These are phyloP conservation scores for Gastroboletus turbinatus DNA, from an alignment of 1,284 basidiomycete species.

Conservation along the genomic window DNA sequence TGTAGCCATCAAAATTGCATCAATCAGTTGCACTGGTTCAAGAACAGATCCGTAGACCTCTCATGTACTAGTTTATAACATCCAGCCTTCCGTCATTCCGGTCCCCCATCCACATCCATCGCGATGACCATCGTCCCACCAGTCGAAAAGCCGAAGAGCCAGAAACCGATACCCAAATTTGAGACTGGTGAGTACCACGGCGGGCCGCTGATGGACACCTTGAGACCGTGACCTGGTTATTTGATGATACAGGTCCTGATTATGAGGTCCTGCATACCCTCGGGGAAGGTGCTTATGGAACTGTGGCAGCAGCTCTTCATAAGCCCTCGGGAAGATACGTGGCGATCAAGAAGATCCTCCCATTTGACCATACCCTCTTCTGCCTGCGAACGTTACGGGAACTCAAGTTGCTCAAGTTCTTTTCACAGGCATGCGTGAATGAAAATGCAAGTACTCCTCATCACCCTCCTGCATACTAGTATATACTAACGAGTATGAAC, in stretches of 20 bases:
- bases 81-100: not conserved
- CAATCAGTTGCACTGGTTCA: slow-evolving; percentile 12
- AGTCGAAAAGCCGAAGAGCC: slow-evolving; percentile 19
- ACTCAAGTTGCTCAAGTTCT: slow-evolving; percentile 80
- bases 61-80: slow-evolving; percentile 5
- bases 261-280: slow-evolving; percentile 75
- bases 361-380: slow-evolving; percentile 82
- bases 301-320: slow-evolving; percentile 68
- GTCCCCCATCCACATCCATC: not conserved
- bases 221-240: slow-evolving; percentile 13
- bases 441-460: slow-evolving; percentile 55
- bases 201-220: not conserved
- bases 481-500: not conserved
- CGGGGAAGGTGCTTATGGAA: slow-evolving; percentile 79
- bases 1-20: slow-evolving; percentile 13
- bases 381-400: slow-evolving; percentile 76
- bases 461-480: not conserved
- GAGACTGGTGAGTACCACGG: slow-evolving; percentile 51
- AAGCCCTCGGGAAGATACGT: slow-evolving; percentile 63
- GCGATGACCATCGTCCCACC: slow-evolving; percentile 13
- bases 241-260: slow-evolving; percentile 51
- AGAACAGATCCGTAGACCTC: not conserved
- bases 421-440: slow-evolving; percentile 80
- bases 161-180: slow-evolving; percentile 60
- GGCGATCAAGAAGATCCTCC: slow-evolving; percentile 84